A percentile compares a stretch with the other conserved stretches of the same genome.
Evolutionary conservation across 352 stramenopile species (phyloP).

Genomic region (Pseudoperonospora humuli): DNA sequence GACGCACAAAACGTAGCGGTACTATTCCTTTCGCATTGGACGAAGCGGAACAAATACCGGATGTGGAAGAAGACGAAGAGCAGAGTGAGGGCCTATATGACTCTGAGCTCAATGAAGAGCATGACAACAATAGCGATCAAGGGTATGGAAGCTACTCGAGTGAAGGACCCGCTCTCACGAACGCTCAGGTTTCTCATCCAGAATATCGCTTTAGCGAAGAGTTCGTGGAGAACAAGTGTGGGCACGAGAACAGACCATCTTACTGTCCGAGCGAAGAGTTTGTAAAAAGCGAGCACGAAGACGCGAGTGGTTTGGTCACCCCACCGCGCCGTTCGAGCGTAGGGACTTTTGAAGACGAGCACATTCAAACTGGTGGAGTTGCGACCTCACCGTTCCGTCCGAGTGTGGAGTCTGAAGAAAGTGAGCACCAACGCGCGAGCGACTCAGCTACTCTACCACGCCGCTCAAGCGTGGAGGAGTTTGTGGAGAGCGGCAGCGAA

Average conservation of each 20-base stretch:
- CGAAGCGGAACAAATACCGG: conserved; percentile 18
- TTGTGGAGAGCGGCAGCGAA: neutral
- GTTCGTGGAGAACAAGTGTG: neutral
- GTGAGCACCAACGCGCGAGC: neutral
- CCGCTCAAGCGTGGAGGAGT: conserved; percentile 5
- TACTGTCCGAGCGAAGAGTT: conserved; percentile 1
- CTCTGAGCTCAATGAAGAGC: conserved; percentile 23
- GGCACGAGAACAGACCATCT: neutral
- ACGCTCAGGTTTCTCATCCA: neutral
- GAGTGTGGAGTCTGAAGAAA: conserved; percentile 7
- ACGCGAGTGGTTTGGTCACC: conserved; percentile 15
- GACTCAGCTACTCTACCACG: neutral
- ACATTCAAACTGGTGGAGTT: neutral
- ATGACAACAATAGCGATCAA: neutral
- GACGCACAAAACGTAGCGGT: conserved; percentile 41
- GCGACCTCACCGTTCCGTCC: conserved; percentile 1
- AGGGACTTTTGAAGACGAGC: conserved; percentile 3
- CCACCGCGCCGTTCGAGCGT: conserved; percentile 2
- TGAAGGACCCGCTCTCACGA: conserved; percentile 12
- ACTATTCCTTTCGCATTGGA: conserved; percentile 40
- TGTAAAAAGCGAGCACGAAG: conserved; percentile 5
- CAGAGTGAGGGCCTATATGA: conserved; percentile 13
- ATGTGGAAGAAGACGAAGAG: conserved; percentile 17
- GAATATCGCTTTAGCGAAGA: conserved; percentile 3
- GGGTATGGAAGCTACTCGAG: conserved; percentile 5